A percentile compares a stretch with the other conserved stretches of the same genome.
These are phyloP conservation scores for Paracorniculantispora psalliotae DNA, from an alignment of 2,329 filamentous ascomycete genomes.

Conservation along the genomic window DNA sequence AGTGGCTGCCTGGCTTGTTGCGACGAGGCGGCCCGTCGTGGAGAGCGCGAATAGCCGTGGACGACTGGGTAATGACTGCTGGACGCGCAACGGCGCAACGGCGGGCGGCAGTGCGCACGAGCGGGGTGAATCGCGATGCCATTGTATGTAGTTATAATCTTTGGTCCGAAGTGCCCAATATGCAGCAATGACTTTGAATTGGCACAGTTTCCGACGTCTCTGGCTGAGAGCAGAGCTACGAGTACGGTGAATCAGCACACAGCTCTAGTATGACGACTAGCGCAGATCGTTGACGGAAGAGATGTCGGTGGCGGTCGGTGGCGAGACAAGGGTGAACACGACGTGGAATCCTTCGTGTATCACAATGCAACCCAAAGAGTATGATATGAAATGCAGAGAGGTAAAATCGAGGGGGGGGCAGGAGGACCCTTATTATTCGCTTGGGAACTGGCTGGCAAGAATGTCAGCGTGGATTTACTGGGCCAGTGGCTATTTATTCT, in stretches of 20 bases:
- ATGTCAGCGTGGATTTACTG: neutral
- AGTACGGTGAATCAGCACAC: neutral
- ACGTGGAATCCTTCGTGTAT: too few species aligned
- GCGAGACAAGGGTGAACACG: neutral
- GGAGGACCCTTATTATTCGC: neutral
- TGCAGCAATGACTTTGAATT: constrained; percentile 3
- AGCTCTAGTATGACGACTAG: neutral
- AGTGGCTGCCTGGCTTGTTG: constrained; percentile 58
- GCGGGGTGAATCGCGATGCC: constrained; percentile 22
- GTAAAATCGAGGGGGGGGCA: neutral
- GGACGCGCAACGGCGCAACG: constrained; percentile 19
- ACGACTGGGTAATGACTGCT: constrained; percentile 18
- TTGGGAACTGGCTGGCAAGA: neutral
- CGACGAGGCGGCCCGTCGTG: constrained; percentile 30
- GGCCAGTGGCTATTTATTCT: neutral
- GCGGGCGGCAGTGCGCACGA: constrained; percentile 26
- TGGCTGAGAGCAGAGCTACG: neutral
- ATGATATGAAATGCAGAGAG: too few species aligned
- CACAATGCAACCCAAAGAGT: too few species aligned
- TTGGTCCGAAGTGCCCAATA: neutral
- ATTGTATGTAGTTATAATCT: constrained; percentile 14
- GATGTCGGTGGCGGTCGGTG: neutral
- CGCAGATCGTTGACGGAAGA: neutral
- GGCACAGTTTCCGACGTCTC: neutral
- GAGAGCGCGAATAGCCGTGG: constrained; percentile 25